Percentiles rank a stretch among this genome's conserved stretches.
Conservation (phyloP, 805 yeast species). For the Wickerhamiella brachini region DNA sequence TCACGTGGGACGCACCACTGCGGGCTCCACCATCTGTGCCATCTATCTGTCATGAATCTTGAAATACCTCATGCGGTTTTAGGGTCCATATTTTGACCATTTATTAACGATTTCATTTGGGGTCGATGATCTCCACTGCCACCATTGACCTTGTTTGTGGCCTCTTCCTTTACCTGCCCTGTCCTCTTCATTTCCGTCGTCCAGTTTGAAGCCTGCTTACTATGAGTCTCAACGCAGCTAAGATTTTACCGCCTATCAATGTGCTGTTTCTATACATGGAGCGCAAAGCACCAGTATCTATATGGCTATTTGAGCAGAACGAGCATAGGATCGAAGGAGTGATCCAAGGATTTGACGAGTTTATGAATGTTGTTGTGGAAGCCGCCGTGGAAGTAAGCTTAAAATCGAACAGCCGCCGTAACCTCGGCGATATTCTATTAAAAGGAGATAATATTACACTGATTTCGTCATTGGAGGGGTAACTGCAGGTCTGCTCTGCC, state of each 20-base stretch:
- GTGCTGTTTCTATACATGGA: conserved; percentile 77
- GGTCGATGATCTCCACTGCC: no score
- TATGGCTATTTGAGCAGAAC: conserved; percentile 85
- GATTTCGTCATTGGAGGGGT: conserved; percentile 29
- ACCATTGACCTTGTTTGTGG: neutral
- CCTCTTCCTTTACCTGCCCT: no score
- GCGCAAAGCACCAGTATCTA: conserved; percentile 60
- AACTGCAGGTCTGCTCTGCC: neutral
- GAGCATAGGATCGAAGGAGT: conserved; percentile 66
- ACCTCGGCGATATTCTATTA: conserved; percentile 44
- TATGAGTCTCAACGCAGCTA: conserved; percentile 2
- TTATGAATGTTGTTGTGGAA: conserved; percentile 70
- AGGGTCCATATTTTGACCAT: no score
- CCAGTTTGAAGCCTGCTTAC: no score
- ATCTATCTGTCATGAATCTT: no score
- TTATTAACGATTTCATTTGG: no score
- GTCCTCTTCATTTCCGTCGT: no score
- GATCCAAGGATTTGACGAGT: conserved; percentile 86
- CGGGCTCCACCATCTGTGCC: no score
- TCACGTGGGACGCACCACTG: neutral
- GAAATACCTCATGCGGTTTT: neutral
- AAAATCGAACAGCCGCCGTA: conserved; percentile 36
- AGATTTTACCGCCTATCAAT: conserved; percentile 82
- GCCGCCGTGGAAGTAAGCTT: conserved; percentile 49
- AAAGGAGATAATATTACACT: conserved; percentile 92